Evolutionary conservation across 2,329 filamentous ascomycete genomes (phyloP).

Genomic region (Grosmannia huntii): DNA sequence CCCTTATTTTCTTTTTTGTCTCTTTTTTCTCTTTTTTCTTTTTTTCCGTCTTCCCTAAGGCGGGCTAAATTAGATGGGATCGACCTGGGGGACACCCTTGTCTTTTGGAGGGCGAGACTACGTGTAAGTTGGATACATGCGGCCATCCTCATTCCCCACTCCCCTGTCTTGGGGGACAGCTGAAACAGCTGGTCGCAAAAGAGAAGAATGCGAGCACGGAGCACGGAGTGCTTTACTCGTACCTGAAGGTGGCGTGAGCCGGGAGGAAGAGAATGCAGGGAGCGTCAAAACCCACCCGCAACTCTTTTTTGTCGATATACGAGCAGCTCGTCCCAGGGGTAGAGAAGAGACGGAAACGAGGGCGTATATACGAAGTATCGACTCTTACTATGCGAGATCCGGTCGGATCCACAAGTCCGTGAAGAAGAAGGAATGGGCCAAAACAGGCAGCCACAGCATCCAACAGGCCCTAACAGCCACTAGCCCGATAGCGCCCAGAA

Average conservation of each 20-base stretch:
- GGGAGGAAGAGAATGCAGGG: neutral
- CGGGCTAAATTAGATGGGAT: constrained; percentile 7
- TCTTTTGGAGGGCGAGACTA: neutral
- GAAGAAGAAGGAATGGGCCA: neutral
- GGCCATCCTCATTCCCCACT: neutral
- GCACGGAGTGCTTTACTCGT: neutral
- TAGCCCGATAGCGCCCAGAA: neutral
- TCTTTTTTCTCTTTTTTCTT: neutral
- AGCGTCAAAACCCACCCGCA: too few relatives aligned
- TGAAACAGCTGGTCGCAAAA: neutral
- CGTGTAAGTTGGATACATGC: neutral
- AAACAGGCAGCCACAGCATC: neutral
- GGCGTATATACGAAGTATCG: too few relatives aligned
- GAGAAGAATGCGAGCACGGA: neutral
- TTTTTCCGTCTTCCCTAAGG: neutral
- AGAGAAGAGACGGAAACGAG: neutral
- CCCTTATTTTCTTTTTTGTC: neutral
- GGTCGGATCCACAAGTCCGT: neutral
- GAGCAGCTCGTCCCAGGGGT: neutral
- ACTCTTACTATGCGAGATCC: too few relatives aligned
- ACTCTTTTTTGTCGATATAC: too few relatives aligned
- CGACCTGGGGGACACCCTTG: constrained; percentile 1
- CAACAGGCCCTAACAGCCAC: neutral
- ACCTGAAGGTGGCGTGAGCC: neutral
- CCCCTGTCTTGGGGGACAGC: neutral